A percentile compares a stretch with the other conserved stretches of the same genome.
These are phyloP conservation scores for Stephania japonica DNA, from an alignment of 164 flowering plant species.

Conservation along the genomic window DNA sequence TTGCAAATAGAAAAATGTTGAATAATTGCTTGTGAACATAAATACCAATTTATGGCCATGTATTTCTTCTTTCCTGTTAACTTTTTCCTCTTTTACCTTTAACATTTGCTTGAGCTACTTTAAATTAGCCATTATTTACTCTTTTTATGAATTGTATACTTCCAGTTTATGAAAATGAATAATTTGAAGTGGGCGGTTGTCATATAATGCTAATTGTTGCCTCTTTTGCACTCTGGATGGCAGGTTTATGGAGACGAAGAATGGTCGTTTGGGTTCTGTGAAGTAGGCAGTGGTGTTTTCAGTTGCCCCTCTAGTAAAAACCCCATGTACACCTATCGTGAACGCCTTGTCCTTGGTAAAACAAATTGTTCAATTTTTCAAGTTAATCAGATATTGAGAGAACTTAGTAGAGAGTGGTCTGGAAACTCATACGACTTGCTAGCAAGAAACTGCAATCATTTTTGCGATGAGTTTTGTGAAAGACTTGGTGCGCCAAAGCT, in stretches of 20 bases:
- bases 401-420: slow-evolving; percentile 93
- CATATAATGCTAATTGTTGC: neutral
- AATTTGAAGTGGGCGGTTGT: neutral
- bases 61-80: too few relatives aligned
- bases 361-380: slow-evolving; percentile 51
- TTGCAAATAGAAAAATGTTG: too few relatives aligned
- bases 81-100: neutral
- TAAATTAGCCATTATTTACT: neutral
- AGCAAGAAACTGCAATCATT: slow-evolving; percentile 92
- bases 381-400: slow-evolving; percentile 77
- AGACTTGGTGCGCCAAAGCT: slow-evolving; percentile 83
- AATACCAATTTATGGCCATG: too few relatives aligned
- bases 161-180: neutral
- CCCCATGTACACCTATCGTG: slow-evolving; percentile 95
- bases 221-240: slow-evolving; percentile 3
- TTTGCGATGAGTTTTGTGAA: slow-evolving; percentile 89
- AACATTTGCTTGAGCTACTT: neutral
- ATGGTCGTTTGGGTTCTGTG: slow-evolving; percentile 98
- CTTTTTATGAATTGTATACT: neutral
- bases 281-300: slow-evolving; percentile 87
- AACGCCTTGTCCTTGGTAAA: slow-evolving; percentile 63
- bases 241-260: slow-evolving; percentile 95
- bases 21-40: too few relatives aligned
- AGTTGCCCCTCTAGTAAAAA: slow-evolving; percentile 77
- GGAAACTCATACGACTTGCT: slow-evolving; percentile 81